Percentiles rank a stretch among this genome's conserved stretches.
These are phyloP conservation scores for Metschnikowia dekortorum DNA, from an alignment of 805 yeast species.

Conservation along the genomic window DNA sequence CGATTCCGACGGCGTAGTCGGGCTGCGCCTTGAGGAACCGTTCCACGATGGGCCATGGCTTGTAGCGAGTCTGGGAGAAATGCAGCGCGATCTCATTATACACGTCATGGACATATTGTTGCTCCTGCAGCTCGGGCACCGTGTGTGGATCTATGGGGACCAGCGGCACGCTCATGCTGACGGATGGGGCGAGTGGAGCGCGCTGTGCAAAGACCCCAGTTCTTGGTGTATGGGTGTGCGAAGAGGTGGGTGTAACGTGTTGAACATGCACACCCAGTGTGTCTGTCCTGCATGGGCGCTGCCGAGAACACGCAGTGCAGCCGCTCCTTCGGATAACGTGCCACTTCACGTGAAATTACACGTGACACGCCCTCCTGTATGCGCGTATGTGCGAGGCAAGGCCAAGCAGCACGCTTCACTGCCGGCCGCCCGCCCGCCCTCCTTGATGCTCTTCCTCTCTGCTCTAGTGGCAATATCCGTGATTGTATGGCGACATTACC, in stretches of 20 bases:
- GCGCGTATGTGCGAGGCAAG: too few relatives aligned
- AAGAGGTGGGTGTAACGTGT: too few relatives aligned
- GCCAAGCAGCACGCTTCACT: too few relatives aligned
- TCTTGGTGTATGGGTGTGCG: background rate
- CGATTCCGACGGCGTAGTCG: slow-evolving; percentile 70
- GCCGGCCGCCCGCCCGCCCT: too few relatives aligned
- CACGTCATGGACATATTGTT: slow-evolving; percentile 80
- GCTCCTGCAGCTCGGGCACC: slow-evolving; percentile 60
- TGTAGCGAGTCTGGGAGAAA: slow-evolving; percentile 89
- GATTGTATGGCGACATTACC: background rate
- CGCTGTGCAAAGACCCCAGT: too few relatives aligned
- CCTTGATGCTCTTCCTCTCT: slow-evolving; percentile 5
- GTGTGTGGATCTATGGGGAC: slow-evolving; percentile 22
- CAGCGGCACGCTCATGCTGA: slow-evolving; percentile 30
- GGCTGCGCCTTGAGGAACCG: slow-evolving; percentile 49
- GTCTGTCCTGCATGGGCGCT: too few relatives aligned
- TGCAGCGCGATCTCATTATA: slow-evolving; percentile 91
- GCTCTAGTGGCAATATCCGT: background rate
- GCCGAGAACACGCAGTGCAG: too few relatives aligned
- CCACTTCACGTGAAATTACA: too few relatives aligned
- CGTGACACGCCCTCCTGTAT: too few relatives aligned
- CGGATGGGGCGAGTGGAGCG: background rate
- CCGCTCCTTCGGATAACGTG: too few relatives aligned
- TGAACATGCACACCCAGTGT: too few relatives aligned
- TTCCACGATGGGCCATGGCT: slow-evolving; percentile 97